Percentiles rank a stretch among this genome's conserved stretches.
Conservation (phyloP, 139 green algal genomes). For the Picochlorum sp. region DNA sequence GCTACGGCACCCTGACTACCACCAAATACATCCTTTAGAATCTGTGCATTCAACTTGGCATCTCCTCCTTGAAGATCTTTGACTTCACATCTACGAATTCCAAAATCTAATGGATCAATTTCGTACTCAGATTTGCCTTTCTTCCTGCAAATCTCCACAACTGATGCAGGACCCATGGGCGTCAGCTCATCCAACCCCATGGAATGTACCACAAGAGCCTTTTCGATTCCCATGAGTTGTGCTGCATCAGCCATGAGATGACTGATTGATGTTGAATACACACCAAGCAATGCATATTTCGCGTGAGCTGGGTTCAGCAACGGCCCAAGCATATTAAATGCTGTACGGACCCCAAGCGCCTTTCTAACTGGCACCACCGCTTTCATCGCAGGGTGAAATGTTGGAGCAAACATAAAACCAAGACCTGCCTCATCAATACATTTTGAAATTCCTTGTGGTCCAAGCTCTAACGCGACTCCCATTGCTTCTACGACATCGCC, state of each 20-base stretch:
- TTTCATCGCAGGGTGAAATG: constrained; percentile 69
- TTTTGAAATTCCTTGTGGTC: constrained; percentile 52
- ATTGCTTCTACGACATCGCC: constrained; percentile 91
- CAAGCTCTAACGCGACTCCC: constrained; percentile 84
- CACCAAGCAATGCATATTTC: constrained; percentile 80
- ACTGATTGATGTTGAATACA: constrained; percentile 66
- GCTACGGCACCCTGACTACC: constrained; percentile 73
- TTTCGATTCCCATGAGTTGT: constrained; percentile 62
- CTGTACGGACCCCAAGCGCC: constrained; percentile 52
- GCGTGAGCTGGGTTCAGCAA: constrained; percentile 91
- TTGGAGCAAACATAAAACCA: constrained; percentile 96
- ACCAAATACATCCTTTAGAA: constrained; percentile 82
- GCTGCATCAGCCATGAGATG: constrained; percentile 77
- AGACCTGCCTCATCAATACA: constrained; percentile 80
- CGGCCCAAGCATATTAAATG: constrained; percentile 92
- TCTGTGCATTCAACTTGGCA: constrained; percentile 73
- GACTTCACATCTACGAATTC: constrained; percentile 80
- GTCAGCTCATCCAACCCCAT: constrained; percentile 96
- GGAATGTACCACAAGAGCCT: constrained; percentile 92
- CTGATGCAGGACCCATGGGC: constrained; percentile 77
- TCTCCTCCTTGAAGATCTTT: constrained; percentile 88
- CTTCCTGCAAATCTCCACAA: constrained; percentile 95
- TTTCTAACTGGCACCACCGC: constrained; percentile 13
- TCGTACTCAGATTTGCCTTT: too few species aligned
- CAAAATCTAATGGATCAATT: constrained; percentile 70